A percentile compares a stretch with the other conserved stretches of the same genome.
Evolutionary conservation across 2,329 filamentous ascomycete genomes (phyloP).

Genomic region (Tetracladium maxilliforme): DNA sequence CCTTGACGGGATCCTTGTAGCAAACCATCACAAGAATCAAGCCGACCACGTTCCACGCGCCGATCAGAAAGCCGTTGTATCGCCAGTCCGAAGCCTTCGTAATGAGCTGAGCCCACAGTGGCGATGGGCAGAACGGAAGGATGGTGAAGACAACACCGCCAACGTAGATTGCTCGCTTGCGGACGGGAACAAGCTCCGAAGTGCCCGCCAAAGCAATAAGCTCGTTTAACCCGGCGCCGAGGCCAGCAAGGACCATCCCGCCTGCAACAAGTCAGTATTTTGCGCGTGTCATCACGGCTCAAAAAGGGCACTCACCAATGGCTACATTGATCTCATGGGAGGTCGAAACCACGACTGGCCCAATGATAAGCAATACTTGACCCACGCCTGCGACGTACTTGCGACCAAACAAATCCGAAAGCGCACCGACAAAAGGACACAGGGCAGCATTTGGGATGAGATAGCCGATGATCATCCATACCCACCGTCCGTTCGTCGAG

Average conservation of each 20-base stretch:
- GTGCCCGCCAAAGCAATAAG: slow-evolving; percentile 54
- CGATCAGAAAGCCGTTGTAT: slow-evolving; percentile 24
- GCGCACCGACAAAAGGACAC: slow-evolving; percentile 49
- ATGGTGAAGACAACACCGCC: slow-evolving; percentile 43
- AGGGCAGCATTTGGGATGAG: slow-evolving; percentile 40
- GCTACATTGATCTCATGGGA: slow-evolving; percentile 44
- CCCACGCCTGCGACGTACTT: slow-evolving; percentile 42
- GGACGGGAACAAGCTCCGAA: slow-evolving; percentile 50
- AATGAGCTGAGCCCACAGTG: slow-evolving; percentile 43
- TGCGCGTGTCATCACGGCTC: slow-evolving; percentile 1
- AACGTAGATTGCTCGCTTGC: slow-evolving; percentile 47
- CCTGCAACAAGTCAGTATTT: too few species aligned
- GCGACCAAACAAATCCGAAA: slow-evolving; percentile 49
- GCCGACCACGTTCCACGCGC: slow-evolving; percentile 23
- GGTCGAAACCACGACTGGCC: slow-evolving; percentile 43
- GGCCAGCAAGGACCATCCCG: slow-evolving; percentile 38
- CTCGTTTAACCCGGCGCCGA: slow-evolving; percentile 53
- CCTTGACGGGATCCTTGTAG: too few species aligned
- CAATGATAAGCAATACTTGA: slow-evolving; percentile 34
- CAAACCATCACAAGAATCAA: too few species aligned
- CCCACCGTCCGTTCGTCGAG: too few species aligned
- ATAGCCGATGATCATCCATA: slow-evolving; percentile 25
- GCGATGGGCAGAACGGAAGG: slow-evolving; percentile 43
- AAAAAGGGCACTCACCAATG: slow-evolving; percentile 28
- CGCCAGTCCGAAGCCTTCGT: slow-evolving; percentile 26